Base-by-base conservation (phyloP, 495 filamentous ascomycete species). In the Aspergillus heteromorphus region DNA sequence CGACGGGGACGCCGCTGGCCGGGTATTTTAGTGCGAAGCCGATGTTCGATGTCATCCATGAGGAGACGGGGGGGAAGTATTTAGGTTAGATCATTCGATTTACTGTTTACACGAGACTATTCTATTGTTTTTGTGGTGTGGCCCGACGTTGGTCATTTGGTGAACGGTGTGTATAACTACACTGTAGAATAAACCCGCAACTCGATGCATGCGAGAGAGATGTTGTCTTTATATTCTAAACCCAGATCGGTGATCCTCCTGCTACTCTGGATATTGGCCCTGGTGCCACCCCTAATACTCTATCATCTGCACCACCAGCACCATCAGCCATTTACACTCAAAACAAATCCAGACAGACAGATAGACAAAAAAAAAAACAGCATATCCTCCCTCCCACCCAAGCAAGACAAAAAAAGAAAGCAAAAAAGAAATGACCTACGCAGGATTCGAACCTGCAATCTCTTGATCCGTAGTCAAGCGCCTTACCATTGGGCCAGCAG, bases 11-110 rank as follows among this genome's bases (percentile, higher is more conserved):
- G 2, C 76, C 79, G 40, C 48, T 49, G 49, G 83, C 82, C 0
- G 87, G 88, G 0, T 89, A 81, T 79, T 90, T 91, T 55, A 83
- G 79, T 60, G 86, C 84, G 16, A 83, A 82, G 69, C 84, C 87
- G n/a, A 51, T 84, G 58, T 91, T 90, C 71, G 86, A 91, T 71
- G 65, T 88, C 38, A 83, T 88, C 54, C 81, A 85, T 36, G 76
- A 77, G 54, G 84, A 88, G 69, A 83, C 80, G 34, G 70, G 72
- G 51, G 80, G 79, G n/a, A 74, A 75, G 8, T 85, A 84, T 65
- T 60, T 84, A 60, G 58, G 77, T 31, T 83, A 54, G 19, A 23
- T 17, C 21, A 36, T 14, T 40, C 10, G 17, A 31, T 21, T 23
- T 49, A 13, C 7, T 9, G 13, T 14, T 30, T 31, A 30, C 10